phyloP scores from a whole-genome alignment of 352 stramenopile species.

The Pythium diclinum region DNA sequence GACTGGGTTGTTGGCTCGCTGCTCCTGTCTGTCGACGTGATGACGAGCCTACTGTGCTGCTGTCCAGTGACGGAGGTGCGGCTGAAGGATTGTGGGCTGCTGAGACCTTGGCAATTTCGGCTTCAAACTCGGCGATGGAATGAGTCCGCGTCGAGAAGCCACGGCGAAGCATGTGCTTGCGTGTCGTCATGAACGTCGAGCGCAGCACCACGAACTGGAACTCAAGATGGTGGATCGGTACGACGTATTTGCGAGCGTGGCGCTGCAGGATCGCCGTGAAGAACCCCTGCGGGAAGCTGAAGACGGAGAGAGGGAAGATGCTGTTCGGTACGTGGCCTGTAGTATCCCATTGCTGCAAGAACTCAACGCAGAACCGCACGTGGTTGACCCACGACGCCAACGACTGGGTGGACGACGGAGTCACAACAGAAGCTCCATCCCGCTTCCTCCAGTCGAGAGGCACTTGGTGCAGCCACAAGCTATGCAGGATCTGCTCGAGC shows the following conservation, averaged over 20 bases:
- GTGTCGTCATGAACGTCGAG: conserved; percentile 21
- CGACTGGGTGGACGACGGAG: conserved; percentile 34
- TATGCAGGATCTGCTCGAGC: conserved; percentile 54
- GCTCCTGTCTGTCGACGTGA: conserved; percentile 5
- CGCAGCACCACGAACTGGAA: conserved; percentile 54
- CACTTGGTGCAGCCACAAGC: conserved; percentile 48
- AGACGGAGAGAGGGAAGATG: conserved; percentile 59
- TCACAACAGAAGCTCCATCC: conserved; percentile 31
- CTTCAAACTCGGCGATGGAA: conserved; percentile 20
- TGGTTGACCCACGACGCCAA: conserved; percentile 57
- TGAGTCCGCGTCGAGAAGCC: conserved; percentile 9
- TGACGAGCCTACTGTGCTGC: not conserved
- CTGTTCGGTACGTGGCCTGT: conserved; percentile 27
- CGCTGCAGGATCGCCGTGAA: conserved; percentile 78
- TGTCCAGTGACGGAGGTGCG: not conserved
- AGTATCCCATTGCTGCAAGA: conserved; percentile 51
- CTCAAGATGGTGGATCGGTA: conserved; percentile 75
- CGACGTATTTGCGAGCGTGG: conserved; percentile 57
- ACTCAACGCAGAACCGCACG: conserved; percentile 50
- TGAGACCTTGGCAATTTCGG: conserved; percentile 20
- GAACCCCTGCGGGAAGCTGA: conserved; percentile 73
- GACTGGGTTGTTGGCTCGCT: not conserved
- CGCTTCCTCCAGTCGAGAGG: conserved; percentile 51
- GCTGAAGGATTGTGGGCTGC: not conserved
- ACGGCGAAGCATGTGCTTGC: conserved; percentile 22